Conservation (phyloP, 2,329 filamentous ascomycete species). For the Coniochaeta sp. region DNA sequence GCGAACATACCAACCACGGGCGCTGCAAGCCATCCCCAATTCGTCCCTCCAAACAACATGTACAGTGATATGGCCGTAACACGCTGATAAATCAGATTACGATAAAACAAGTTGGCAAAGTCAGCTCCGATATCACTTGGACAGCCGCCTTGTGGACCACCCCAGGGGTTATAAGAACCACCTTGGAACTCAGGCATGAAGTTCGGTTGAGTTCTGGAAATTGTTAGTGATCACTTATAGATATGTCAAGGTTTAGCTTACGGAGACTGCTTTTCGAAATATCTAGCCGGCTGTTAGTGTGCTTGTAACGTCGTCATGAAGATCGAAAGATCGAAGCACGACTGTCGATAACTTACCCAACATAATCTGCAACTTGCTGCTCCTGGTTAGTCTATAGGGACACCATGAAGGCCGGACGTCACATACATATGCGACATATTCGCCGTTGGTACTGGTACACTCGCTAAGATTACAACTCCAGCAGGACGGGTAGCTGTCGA, state of each 20-base stretch:
- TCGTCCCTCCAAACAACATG: slow-evolving; percentile 59
- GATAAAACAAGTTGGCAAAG: slow-evolving; percentile 58
- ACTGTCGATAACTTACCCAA: neutral
- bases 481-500: slow-evolving; percentile 49
- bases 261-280: slow-evolving; percentile 22
- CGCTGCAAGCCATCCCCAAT: slow-evolving; percentile 52
- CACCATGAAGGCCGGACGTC: too few species aligned
- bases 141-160: slow-evolving; percentile 49
- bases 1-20: slow-evolving; percentile 34
- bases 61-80: slow-evolving; percentile 55
- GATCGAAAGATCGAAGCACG: too few species aligned
- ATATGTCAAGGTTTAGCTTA: slow-evolving; percentile 4
- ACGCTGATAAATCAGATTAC: slow-evolving; percentile 52
- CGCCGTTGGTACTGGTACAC: slow-evolving; percentile 52
- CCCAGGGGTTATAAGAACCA: slow-evolving; percentile 55
- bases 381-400: too few species aligned
- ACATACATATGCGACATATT: slow-evolving; percentile 43
- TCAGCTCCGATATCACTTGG: slow-evolving; percentile 46
- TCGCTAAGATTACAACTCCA: slow-evolving; percentile 58
- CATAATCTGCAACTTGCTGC: slow-evolving; percentile 10
- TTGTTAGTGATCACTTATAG: too few species aligned
- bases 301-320: neutral
- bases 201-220: slow-evolving; percentile 32
- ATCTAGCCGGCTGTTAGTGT: neutral
- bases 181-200: slow-evolving; percentile 56